These are phyloP conservation scores for Priceomyces carsonii DNA, from an alignment of 805 yeast genomes.

Conservation along the genomic window DNA sequence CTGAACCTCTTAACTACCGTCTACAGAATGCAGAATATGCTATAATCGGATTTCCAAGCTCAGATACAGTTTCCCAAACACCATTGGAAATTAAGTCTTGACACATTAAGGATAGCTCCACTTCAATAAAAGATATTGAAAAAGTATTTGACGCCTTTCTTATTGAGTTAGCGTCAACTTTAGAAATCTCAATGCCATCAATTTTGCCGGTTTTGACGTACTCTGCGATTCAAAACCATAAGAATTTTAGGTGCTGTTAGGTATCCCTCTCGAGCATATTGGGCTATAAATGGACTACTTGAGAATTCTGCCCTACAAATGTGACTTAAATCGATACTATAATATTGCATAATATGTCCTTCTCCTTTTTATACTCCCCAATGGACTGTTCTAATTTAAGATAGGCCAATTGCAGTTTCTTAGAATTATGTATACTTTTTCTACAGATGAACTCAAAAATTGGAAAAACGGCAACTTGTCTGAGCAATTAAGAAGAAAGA, in stretches of 20 bases:
- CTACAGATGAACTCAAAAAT: background rate
- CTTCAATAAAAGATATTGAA: conserved; percentile 70
- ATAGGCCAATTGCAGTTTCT: too few relatives aligned
- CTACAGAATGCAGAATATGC: conserved; percentile 85
- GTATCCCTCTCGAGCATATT: too few relatives aligned
- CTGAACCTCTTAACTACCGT: conserved; percentile 70
- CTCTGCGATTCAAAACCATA: too few relatives aligned
- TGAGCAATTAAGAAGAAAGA: conserved; percentile 51
- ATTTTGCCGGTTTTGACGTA: conserved; percentile 63
- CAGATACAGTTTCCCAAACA: conserved; percentile 56
- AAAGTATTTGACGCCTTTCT: conserved; percentile 54
- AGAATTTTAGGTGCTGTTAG: too few relatives aligned
- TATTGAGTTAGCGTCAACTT: conserved; percentile 64
- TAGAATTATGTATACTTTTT: too few relatives aligned
- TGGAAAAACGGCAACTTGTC: conserved; percentile 41
- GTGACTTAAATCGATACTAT: too few relatives aligned
- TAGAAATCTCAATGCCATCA: conserved; percentile 74
- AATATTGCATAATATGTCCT: too few relatives aligned
- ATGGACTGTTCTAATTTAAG: too few relatives aligned
- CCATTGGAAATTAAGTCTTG: conserved; percentile 65
- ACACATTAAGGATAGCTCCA: conserved; percentile 75
- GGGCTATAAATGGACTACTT: too few relatives aligned
- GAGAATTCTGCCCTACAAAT: too few relatives aligned
- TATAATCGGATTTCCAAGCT: conserved; percentile 62
- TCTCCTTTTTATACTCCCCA: too few relatives aligned